Base-by-base conservation (phyloP, 2,329 filamentous ascomycete genomes). In the Harringtonia aguacate region DNA sequence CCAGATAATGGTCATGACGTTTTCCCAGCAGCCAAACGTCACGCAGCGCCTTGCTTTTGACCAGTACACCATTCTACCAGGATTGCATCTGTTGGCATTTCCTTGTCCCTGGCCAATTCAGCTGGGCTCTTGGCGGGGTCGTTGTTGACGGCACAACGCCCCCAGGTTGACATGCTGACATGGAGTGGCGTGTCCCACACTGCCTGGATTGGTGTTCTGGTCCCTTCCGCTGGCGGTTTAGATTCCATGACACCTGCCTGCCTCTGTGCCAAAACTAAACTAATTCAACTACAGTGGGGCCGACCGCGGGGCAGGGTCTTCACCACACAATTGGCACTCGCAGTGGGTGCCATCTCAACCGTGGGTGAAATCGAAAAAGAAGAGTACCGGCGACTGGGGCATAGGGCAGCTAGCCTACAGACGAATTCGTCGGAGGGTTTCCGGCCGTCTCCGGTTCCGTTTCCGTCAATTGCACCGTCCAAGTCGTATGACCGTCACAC, bases 81-180 rank as follows among this genome's bases (percentile, higher is more conserved):
- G 24, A 6, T 4, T 57, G 55, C 55, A 50, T 54, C n/a, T 54
- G 54, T 2, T 50, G 52, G 1, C 41, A 36, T 15, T 41, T 55
- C 14, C 50, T 55, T 8, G 40, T 42, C 15, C 46, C 40, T 18
- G 47, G 46, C 29, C 48, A 52, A 34, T 56, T 56, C 39, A 50
- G 56, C 45, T 56, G 52, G 52, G 49, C 50, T n/a, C 36, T 47
- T 15, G 56, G 50, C 20, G 56, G 55, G 12, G 30, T 56, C 43
- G 28, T 57, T 27, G 45, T 53, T 10, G 48, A 47, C 27, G 50
- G 48, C 13, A 48, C 48, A 13, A 38, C 40, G 49, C 20, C 38
- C 54, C 28, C 52, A 47, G 37, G 51, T 41, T 29, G 52, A 51
- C 21, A 51, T 50, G 28, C 30, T 57, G 17, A 49, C 51, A 47